Conservation (phyloP, 768 basidiomycete genomes). For the Russula olivacea region DNA sequence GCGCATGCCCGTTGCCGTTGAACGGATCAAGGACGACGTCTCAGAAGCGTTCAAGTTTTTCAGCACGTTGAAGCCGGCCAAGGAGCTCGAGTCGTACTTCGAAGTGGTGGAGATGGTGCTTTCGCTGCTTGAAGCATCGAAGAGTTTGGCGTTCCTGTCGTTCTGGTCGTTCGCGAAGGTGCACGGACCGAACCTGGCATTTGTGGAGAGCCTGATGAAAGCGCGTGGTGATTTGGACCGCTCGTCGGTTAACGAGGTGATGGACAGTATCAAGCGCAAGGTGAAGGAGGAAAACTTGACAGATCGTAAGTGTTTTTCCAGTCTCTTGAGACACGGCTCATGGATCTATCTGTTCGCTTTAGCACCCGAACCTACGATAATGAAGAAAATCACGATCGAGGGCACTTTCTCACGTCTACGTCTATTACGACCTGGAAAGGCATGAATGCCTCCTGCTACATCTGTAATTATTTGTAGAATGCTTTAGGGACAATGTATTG, state of each 20-base stretch:
- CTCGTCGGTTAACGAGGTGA: conserved; percentile 80
- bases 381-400: conserved; percentile 83
- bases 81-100: conserved; percentile 78
- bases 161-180: conserved; percentile 92
- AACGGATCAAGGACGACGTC: conserved; percentile 79
- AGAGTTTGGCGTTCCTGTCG: conserved; percentile 85
- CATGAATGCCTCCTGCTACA: background rate
- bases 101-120: conserved; percentile 83
- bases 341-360: conserved; percentile 13
- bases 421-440: conserved; percentile 47
- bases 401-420: conserved; percentile 70
- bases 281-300: conserved; percentile 81
- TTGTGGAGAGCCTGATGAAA: conserved; percentile 87
- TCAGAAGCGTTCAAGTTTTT: conserved; percentile 77
- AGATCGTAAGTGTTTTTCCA: conserved; percentile 56
- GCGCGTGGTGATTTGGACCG: conserved; percentile 87
- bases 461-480: background rate
- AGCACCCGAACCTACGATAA: conserved; percentile 82
- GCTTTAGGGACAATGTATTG: conserved; percentile 3
- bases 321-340: background rate
- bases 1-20: conserved; percentile 77
- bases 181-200: conserved; percentile 87
- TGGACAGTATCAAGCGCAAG: conserved; percentile 90
- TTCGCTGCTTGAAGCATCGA: conserved; percentile 76
- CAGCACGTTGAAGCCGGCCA: conserved; percentile 62